Base-by-base conservation (phyloP, 495 filamentous ascomycete genomes). In the Echria macrotheca region DNA sequence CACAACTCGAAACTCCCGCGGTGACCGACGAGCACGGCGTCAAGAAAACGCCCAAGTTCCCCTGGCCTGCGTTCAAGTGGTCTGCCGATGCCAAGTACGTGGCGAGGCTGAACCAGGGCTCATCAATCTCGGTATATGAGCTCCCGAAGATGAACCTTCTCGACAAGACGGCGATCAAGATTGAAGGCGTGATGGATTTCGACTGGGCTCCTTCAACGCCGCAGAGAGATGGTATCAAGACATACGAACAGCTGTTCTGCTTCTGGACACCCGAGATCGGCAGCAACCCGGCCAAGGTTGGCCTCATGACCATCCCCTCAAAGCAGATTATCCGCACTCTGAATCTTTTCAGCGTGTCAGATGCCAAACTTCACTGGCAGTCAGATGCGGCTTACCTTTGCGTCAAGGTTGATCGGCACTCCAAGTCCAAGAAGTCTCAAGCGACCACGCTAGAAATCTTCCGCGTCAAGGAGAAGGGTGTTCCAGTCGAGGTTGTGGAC, bases 41-140 rank as follows among this genome's bases (percentile, higher is more conserved):
- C 10, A 89, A 86, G 58, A 81, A 86, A 54, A 84, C 82, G 9
- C 86, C 87, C 70, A 96, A 96, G 77, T 82, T 94, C 44, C 87
- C 91, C 56, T 98, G 93, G 93, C 93, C 93, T 19, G 89, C 91
- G 10, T 98, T 98, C 79, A 98, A 98, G 70, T 98, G 93, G 93
- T 96, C 91, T 37, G 73, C 93, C 4, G 93, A 98, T 61, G 89
- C 95, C 73, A 91, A 91, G 66, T 98, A 96, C 66, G 90, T 96
- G 37, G 93, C 93, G 3, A 80, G 93, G 36, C 83, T 97, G 72
- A 87, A 83, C 45, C 91, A 88, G 47, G 86, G 84, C 50, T 80
- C 89, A 53, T 86, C 87, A 22, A 89, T 98, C 61, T 94, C 90
- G 31, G 83, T 97, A 57, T 98, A 96, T 69, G 93, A 97, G 66